Evolutionary conservation across 179 eudicot genomes (phyloP).

Genomic region (Sideroxylon spinosum): DNA sequence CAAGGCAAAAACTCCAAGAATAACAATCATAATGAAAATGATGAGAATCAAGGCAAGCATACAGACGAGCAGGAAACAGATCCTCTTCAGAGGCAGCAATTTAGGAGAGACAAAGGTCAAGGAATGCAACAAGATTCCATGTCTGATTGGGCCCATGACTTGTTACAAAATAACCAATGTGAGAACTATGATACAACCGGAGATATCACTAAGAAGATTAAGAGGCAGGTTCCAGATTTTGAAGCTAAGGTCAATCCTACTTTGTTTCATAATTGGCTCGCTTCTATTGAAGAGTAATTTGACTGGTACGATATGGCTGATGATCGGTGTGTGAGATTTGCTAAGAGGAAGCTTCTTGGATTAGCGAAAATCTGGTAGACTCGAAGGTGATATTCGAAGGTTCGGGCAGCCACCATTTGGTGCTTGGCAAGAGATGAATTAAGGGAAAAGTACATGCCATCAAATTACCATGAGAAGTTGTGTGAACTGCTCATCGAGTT

Average conservation of each 20-base stretch:
- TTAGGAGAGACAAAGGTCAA: not conserved
- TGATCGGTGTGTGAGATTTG: not conserved
- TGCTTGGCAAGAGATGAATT: too few species aligned
- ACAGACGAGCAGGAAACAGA: not conserved
- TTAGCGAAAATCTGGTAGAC: not conserved
- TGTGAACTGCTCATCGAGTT: too few species aligned
- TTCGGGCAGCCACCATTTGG: not conserved
- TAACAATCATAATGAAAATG: not conserved
- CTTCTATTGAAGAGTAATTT: too few species aligned
- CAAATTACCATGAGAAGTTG: too few species aligned
- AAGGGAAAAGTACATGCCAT: too few species aligned
- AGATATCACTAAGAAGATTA: not conserved
- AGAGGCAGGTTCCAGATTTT: not conserved
- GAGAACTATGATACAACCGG: not conserved
- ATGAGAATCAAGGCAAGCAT: not conserved
- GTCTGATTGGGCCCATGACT: not conserved
- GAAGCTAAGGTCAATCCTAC: not conserved
- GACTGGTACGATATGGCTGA: not conserved
- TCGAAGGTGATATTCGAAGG: not conserved
- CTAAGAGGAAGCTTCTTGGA: not conserved
- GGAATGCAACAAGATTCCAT: not conserved
- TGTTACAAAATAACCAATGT: not conserved
- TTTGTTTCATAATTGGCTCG: not conserved
- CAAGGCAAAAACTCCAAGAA: not conserved
- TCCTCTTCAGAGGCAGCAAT: constrained; percentile 2